These are phyloP conservation scores for Ustilago nuda DNA, from an alignment of 1,284 basidiomycete species.

Conservation along the genomic window DNA sequence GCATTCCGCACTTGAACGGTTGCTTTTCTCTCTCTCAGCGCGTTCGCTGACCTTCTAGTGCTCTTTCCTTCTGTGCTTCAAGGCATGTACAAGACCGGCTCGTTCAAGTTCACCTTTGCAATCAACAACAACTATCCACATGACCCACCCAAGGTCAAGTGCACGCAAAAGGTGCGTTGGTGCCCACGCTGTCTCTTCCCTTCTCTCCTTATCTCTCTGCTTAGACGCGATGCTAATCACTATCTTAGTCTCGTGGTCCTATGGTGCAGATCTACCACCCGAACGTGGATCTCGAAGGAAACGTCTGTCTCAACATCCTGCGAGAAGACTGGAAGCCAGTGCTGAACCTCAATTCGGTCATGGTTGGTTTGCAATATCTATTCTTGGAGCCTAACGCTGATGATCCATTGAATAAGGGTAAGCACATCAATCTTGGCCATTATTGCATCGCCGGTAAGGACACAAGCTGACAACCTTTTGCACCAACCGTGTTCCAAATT, in stretches of 20 bases:
- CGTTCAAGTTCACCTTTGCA: conserved; percentile 90
- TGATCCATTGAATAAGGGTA: conserved; percentile 98
- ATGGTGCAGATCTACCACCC: conserved; percentile 91
- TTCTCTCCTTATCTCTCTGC: background rate
- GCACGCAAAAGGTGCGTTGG: conserved; percentile 83
- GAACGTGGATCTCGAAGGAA: conserved; percentile 96
- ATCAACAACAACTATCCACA: conserved; percentile 99
- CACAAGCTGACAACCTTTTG: too few relatives aligned
- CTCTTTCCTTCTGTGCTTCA: background rate
- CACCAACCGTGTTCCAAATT: too few relatives aligned
- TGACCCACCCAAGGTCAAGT: conserved; percentile 98
- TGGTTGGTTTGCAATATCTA: conserved; percentile 96
- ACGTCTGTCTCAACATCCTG: conserved; percentile 88
- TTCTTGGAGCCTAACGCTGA: conserved; percentile 99
- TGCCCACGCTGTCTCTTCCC: background rate
- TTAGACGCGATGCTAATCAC: background rate
- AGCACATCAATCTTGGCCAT: conserved; percentile 4
- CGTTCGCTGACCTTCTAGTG: background rate
- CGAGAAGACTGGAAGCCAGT: conserved; percentile 99
- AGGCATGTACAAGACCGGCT: conserved; percentile 98
- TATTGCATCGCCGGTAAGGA: too few relatives aligned
- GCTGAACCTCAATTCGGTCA: conserved; percentile 93
- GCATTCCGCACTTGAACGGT: conserved; percentile 8
- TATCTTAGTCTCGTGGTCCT: background rate
- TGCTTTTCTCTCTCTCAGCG: background rate